Base-by-base conservation (phyloP, 1,284 basidiomycete species). In the Schizopora paradoxa region DNA sequence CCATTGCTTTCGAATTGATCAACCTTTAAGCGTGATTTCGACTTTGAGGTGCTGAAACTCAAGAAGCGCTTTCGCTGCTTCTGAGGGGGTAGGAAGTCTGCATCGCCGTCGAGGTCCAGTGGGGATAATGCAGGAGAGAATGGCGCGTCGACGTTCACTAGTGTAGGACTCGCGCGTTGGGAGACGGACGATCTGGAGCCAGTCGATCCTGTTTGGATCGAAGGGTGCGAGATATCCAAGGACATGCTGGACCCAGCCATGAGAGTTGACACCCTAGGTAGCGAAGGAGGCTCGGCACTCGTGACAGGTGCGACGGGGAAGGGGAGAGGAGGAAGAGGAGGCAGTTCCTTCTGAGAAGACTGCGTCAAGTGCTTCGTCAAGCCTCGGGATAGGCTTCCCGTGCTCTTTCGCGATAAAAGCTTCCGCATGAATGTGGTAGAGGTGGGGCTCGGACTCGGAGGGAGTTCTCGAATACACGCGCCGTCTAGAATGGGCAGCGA, bases 41-140 rank as follows among this genome's bases (percentile, higher is more conserved):
- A 46, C 11, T 44, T 37, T 11, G 48, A 50, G 25, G n/a, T n/a
- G n/a, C 34, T 41, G 34, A 50, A 50, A 26, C 48, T 46, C 32
- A 50, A 50, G 5, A 50, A 39, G 25, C 38, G 35, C 33, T 22
- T 40, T 26, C 33, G 18, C 11, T 42, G 43, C 26, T 31, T 36
- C 10, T 22, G 35, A 1, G 49, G 49, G 5, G 33, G 28, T 8
- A 8, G 8, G n/a, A 51, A 13, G 13, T 40, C 49, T 14, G 45
- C 41, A 28, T 47, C 45, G 16, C 40, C 39, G n/a, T 27, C 43
- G 18, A 40, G 11, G 33, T 35, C 28, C 32, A 23, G 42, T 16
- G 5, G 28, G 22, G 29, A 19, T 14, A n/a, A n/a, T n/a, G n/a
- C n/a, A n/a, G n/a, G n/a, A n/a, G n/a, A n/a, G n/a, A n/a, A 14